Base-by-base conservation (phyloP, 108 stramenopile species). In the Conticribra weissflogii region DNA sequence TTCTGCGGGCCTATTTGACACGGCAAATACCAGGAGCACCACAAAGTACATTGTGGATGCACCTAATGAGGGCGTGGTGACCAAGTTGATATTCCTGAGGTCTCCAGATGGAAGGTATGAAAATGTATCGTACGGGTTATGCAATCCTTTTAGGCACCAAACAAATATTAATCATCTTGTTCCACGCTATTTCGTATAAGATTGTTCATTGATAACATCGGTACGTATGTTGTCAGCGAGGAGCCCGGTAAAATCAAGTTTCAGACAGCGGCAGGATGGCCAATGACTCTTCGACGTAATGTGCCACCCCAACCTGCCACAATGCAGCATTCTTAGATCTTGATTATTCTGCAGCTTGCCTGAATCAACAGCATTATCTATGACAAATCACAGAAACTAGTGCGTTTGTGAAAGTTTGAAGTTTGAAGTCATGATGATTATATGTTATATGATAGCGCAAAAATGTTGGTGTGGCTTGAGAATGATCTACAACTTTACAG, bases 241-340 rank as follows among this genome's bases (percentile, higher is more conserved):
- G 54, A 54, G 2, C 54, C 54, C 24, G 54, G 54, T 16, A 54
- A 54, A 28, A 24, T 54, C 54, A 54, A 54, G 27, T 21, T 54
- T 12, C 23, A 12, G 21, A 21, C 54, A 1, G 54, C 54, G 19
- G 3, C 2, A 27, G 54, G 54, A 17, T 54, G 14, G 7, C 14
- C 54, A 17, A 54, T 54, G 54, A 54, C 54, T 23, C 54, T 54
- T 22, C 54, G 54, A 18, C 54, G 54, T 16, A 54, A 54, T 54
- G 21, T 54, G 19, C 54, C 54, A 27, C 54, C 54, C 16, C 54
- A 54, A 28, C 22, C 54, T 27, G 54, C 54, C 16, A 28, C 27
- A 18, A 54, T 54, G 54, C 54, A 54, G 54, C 54, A 54, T 28
- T 5, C 4, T 28, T 54, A 54, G 54, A n/a, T n/a, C n/a, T n/a